Percentiles rank a stretch among this genome's conserved stretches.
Evolutionary conservation across 1,284 basidiomycete genomes (phyloP).

Genomic region (Ganoderma boninense): DNA sequence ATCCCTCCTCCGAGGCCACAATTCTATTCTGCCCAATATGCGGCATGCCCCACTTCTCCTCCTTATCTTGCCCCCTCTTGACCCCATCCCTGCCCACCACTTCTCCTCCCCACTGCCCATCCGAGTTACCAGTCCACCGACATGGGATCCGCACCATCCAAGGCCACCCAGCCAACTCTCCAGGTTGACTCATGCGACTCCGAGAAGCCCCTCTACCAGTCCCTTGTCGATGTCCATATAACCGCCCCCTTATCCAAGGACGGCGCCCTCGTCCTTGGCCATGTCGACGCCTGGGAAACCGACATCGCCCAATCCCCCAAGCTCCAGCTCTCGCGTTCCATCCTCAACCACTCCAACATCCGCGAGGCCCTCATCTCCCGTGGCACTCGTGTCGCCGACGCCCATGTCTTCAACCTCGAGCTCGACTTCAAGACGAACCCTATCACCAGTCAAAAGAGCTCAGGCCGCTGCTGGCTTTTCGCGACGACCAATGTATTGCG

Average conservation of each 20-base stretch:
- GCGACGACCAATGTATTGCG: conserved; percentile 90
- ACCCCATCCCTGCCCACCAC: not conserved
- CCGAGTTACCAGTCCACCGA: not conserved
- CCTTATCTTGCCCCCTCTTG: not conserved
- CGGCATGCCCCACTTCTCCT: not conserved
- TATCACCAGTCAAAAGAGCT: conserved; percentile 88
- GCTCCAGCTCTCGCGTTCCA: conserved; percentile 80
- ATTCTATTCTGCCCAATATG: not conserved
- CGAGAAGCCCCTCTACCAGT: conserved; percentile 41
- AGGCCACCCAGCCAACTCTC: conserved; percentile 38
- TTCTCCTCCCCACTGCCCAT: not conserved
- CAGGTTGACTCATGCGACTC: conserved; percentile 41
- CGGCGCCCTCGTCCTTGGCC: conserved; percentile 66
- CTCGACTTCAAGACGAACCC: conserved; percentile 85
- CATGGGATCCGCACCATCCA: conserved; percentile 66
- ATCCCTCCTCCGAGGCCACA: not conserved
- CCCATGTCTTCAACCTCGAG: conserved; percentile 87
- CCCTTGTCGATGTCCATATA: conserved; percentile 32
- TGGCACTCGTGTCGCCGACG: conserved; percentile 68
- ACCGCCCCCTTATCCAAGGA: conserved; percentile 46
- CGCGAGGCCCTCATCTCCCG: conserved; percentile 72
- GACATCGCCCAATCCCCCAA: conserved; percentile 67
- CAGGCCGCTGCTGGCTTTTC: conserved; percentile 93
- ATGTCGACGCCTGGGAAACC: conserved; percentile 72
- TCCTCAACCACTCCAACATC: conserved; percentile 82